Evolutionary conservation across 73 alveolate species (phyloP), one percentile per base, ranked within the genome.

Genomic region (Urostyla sp.): DNA sequence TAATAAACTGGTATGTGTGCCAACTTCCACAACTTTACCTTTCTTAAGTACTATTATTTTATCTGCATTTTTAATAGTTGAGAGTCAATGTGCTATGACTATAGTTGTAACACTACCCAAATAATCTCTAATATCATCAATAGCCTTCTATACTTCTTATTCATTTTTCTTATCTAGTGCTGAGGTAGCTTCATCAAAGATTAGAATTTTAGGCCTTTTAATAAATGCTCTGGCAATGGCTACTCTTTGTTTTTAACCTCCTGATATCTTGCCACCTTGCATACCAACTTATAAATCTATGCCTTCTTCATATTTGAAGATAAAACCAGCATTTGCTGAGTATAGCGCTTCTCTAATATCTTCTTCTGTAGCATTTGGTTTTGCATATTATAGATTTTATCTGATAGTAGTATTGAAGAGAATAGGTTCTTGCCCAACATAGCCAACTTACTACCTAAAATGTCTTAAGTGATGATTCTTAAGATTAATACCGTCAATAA

Each of bases 391-490:
- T 37, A 94, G 52, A 73, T 94, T 94, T 44, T 94, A 96, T 57
- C 85, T 88, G 35, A 93, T 79, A 36, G 95, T 74, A 43, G 93
- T 75, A 23, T 85, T 93, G 72, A 95, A 93, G 43, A 95, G 74
- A 0, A 93, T 87, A n/a, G 99, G 99, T 52, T 96, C 99, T 58
- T 96, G 90, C 63, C 97, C 92, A 0, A 96, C 98, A 67, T 90
- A 84, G 30, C 98, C 98, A 7, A 96, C 90, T 80, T 87, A 79
- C 43, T 85, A 67, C 63, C 99, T 91, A 35, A 59, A 67, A 59
- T 88, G 73, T 52, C 86, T 60, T 31, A 92, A 50, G 78, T 94
- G 85, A 54, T 80, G 61, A 38, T 84, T 84, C 52, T 81, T 84
- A 1, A 92, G 67, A 31, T 84, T 86, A 6, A 60, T 67, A 46